Evolutionary conservation across 352 stramenopile species (phyloP), one percentile per base, ranked within the genome.

Genomic region (Pythium insidiosum): DNA sequence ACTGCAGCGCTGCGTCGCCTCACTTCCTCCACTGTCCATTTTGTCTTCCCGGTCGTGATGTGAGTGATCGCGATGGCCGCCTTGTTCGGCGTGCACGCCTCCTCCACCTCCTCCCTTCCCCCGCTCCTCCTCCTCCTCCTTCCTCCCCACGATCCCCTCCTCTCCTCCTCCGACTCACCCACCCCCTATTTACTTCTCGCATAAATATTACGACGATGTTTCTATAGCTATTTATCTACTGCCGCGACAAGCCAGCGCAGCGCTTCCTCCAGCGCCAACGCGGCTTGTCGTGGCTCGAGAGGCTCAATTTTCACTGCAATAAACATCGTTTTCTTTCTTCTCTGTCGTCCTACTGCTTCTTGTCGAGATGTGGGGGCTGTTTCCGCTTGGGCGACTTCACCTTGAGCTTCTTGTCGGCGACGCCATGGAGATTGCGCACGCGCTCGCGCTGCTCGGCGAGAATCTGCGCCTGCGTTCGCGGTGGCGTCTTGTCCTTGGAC

Each of bases 181-280:
- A 66, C 58, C 66, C 67, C 73, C 66, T 86, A 86, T 86, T 86
- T 84, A 84, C 71, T 78, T 76, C 67, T 29, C 68, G 69, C 73
- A 84, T 86, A 84, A 84, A 84, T 84, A 87, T 83, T 73, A 76
- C 59, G 58, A 72, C 52, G 54, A 67, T 68, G 55, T 66, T 55
- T 55, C 56, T 53, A 61, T 60, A 64, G 23, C 37, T 53, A 53
- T 56, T 54, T 50, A 54, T 59, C 58, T 50, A 39, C 47, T 60
- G 47, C 53, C 48, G 46, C 46, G 50, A 47, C 42, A 46, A 57
- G 42, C 19, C 24, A 58, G n/a, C 23, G 19, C 36, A 41, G 21
- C 29, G 19, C 26, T 16, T 29, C 28, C 37, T 24, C 15, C n/a
- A n/a, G n/a, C n/a, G n/a, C n/a, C n/a, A n/a, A n/a, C n/a, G n/a